Base-by-base conservation (phyloP, 148 eudicot species). In the Salicornia ramosissima region DNA sequence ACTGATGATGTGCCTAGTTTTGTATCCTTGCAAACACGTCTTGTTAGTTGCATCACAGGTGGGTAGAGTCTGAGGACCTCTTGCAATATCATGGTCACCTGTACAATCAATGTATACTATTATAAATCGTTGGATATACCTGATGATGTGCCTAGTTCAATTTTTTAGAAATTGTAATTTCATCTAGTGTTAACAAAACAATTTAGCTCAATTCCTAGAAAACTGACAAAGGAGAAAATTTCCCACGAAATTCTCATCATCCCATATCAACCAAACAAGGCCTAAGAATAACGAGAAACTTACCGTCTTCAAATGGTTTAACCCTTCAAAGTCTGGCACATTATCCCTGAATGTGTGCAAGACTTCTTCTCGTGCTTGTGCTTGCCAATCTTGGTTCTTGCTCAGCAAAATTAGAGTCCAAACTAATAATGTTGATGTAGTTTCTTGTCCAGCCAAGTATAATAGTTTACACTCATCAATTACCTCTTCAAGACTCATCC, bases 331-430 rank as follows among this genome's bases (percentile, higher is more conserved):
- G 53, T 49, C 53, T 3, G 53, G 53, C 5, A 4, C 53, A 49
- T 49, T 49, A 49, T 49, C 10, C 6, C 53, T 22, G 9, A 49
- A 49, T 18, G 22, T 49, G 53, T 19, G 53, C 53, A 49, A 49
- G 53, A 49, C 68, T 59, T 77, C 80, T 9, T 65, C 75, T 25
- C 80, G 67, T 10, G 80, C 80, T 29, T 62, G 68, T 7, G 52
- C 66, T 67, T 77, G 80, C 80, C 80, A 77, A 13, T 71, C 56
- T 50, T 51, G 58, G 56, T 77, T 65, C 29, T 71, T 71, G 26
- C 75, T 28, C 53, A 71, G 50, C n/a, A 77, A 34, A 22, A 77
- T 16, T 49, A 49, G 6, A 49, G 53, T 15, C 53, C 53, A 49
- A 49, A 49, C 53, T n/a, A 49, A 19, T 6, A 49, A 22, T 15